Evolutionary conservation across 345 rosid species (phyloP).

Genomic region (Nasturtium officinale): DNA sequence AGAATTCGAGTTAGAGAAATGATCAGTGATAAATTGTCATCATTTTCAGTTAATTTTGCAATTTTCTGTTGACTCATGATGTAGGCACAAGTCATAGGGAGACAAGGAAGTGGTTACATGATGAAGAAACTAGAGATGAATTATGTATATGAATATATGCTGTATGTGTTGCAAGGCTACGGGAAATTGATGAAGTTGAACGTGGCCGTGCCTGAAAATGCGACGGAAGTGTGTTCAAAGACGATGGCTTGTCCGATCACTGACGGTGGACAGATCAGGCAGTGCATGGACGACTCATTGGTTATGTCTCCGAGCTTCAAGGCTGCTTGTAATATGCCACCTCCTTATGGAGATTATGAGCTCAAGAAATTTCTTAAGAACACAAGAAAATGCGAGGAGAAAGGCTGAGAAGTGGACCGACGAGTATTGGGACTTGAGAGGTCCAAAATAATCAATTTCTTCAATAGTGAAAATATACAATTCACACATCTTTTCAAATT

Average conservation of each 20-base stretch:
- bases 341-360: constrained; percentile 39
- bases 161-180: constrained; percentile 53
- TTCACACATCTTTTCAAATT: no score
- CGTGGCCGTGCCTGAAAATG: constrained; percentile 48
- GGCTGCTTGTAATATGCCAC: constrained; percentile 54
- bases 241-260: constrained; percentile 46
- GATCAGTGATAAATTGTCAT: not conserved
- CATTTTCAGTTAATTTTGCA: not conserved
- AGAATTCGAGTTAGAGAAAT: not conserved
- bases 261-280: constrained; percentile 41
- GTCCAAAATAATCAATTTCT: constrained; percentile 10
- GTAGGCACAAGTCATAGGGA: constrained; percentile 59
- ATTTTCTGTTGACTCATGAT: not conserved
- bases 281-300: constrained; percentile 57
- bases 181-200: constrained; percentile 55
- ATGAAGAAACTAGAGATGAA: constrained; percentile 52
- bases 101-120: constrained; percentile 51
- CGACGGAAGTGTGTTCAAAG: constrained; percentile 49
- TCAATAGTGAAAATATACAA: not conserved
- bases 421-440: constrained; percentile 19
- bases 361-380: constrained; percentile 40
- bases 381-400: constrained; percentile 31
- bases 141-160: constrained; percentile 63
- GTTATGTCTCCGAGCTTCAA: constrained; percentile 50
- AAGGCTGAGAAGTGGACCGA: constrained; percentile 45